Base-by-base conservation (phyloP, 2,329 filamentous ascomycete genomes). In the Niveomyces coronatus region DNA sequence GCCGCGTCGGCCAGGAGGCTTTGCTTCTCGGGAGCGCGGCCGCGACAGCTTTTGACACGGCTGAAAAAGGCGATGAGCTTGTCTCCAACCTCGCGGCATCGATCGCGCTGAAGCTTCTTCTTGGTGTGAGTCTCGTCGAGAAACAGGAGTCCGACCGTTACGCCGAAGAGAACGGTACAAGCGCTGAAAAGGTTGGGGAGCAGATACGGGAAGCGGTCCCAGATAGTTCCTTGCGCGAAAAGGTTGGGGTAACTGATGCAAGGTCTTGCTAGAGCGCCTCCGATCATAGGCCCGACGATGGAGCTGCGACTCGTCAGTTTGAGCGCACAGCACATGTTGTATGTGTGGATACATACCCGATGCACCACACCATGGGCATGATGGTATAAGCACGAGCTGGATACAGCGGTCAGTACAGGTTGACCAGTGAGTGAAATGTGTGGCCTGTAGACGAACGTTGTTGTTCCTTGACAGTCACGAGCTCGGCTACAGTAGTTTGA, bases 281-380 rank as follows among this genome's bases (percentile, higher is more conserved):
- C 91, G 54, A 96, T 82, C 56, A 85, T 83, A 33, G 89, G 88
- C 23, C 91, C 91, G 49, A 95, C 71, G 51, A 96, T 94, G 19
- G 89, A 94, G 50, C 82, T 85, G 51, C 49, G 19, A 3, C 17
- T 20, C n/a, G 38, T 45, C 22, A 51, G 55, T 48, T 14, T 42
- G 50, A 57, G 45, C 59, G 54, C 40, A 38, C 34, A 16, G 26
- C 29, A 17, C 9, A 8, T 15, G 14, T 9, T 18, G 4, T n/a
- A 31, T 5, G 15, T 5, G 5, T 19, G 17, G 29, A 22, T 34
- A 63, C 69, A 63, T 67, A 85, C 70, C 91, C 91, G 53, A 98
- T 72, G 56, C 88, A 95, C 91, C 91, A 98, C 18, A 96, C 85
- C 56, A 94, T 86, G 6, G 91, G 91, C 87, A 98, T 95, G 49